Conservation (phyloP, 139 green algal species). For the Picochlorum sp. region DNA sequence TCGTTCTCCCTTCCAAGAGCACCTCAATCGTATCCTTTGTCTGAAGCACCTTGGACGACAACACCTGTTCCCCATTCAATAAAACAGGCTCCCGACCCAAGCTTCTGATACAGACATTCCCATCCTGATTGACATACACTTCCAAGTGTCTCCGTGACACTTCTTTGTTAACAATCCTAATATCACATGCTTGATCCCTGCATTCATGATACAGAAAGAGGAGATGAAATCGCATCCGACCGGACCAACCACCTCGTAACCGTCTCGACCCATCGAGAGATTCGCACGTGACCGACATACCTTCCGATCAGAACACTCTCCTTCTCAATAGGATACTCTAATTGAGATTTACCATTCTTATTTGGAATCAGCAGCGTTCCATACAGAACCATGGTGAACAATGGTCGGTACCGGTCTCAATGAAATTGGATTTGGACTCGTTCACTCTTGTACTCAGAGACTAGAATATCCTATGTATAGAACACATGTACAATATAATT, state of each 20-base stretch:
- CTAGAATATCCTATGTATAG: too few relatives aligned
- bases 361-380: slow-evolving; percentile 25
- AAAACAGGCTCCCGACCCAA: slow-evolving; percentile 32
- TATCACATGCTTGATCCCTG: slow-evolving; percentile 40
- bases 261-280: too few relatives aligned
- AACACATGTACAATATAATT: too few relatives aligned
- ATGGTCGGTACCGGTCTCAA: neutral
- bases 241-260: neutral
- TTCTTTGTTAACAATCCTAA: slow-evolving; percentile 34
- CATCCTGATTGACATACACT: slow-evolving; percentile 27
- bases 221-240: too few relatives aligned
- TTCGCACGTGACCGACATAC: neutral
- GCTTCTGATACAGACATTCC: slow-evolving; percentile 28
- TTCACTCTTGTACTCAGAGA: too few relatives aligned
- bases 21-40: slow-evolving; percentile 40
- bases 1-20: slow-evolving; percentile 30
- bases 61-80: slow-evolving; percentile 27
- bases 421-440: too few relatives aligned
- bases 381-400: slow-evolving; percentile 1
- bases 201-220: neutral
- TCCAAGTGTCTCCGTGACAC: slow-evolving; percentile 36
- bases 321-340: slow-evolving; percentile 36
- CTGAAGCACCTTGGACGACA: slow-evolving; percentile 22
- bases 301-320: slow-evolving; percentile 27
- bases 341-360: slow-evolving; percentile 20